Evolutionary conservation across 176 grass and related monocot species (phyloP).

Genomic region (Juncus effusus): DNA sequence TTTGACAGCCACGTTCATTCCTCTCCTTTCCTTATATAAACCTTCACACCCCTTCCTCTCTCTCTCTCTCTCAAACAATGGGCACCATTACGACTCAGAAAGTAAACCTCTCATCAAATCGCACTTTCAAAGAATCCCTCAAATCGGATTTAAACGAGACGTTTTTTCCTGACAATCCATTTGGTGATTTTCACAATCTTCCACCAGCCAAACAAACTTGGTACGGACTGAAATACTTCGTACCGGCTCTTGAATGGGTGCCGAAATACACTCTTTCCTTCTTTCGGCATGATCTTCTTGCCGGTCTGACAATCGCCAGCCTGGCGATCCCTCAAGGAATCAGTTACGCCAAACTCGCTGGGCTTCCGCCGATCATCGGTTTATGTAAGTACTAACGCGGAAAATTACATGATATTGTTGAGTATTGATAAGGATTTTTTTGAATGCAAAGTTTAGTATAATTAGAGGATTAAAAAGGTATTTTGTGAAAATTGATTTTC

Average conservation of each 20-base stretch:
- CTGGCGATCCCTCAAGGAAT: constrained; percentile 98
- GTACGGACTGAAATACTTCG: constrained; percentile 64
- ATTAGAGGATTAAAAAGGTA: not conserved
- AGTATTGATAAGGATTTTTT: no score
- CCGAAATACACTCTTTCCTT: constrained; percentile 46
- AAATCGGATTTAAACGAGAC: constrained; percentile 57
- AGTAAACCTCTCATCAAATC: constrained; percentile 47
- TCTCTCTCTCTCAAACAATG: constrained; percentile 26
- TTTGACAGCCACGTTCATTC: constrained; percentile 3
- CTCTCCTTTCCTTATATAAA: constrained; percentile 3
- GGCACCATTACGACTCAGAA: constrained; percentile 38
- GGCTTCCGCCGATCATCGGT: constrained; percentile 77
- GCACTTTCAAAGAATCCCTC: constrained; percentile 28
- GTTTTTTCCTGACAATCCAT: constrained; percentile 90
- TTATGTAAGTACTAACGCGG: constrained; percentile 48
- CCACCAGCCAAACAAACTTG: constrained; percentile 28
- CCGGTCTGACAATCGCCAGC: constrained; percentile 93
- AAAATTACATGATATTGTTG: constrained; percentile 1
- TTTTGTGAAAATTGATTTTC: not conserved
- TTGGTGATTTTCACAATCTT: constrained; percentile 44
- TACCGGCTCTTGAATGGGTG: constrained; percentile 62
- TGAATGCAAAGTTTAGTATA: not conserved
- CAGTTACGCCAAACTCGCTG: constrained; percentile 91
- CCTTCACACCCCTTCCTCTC: not conserved
- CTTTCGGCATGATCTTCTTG: constrained; percentile 80